Conservation (phyloP, 2,329 filamentous ascomycete species). For the Fusarium fujikuroi region DNA sequence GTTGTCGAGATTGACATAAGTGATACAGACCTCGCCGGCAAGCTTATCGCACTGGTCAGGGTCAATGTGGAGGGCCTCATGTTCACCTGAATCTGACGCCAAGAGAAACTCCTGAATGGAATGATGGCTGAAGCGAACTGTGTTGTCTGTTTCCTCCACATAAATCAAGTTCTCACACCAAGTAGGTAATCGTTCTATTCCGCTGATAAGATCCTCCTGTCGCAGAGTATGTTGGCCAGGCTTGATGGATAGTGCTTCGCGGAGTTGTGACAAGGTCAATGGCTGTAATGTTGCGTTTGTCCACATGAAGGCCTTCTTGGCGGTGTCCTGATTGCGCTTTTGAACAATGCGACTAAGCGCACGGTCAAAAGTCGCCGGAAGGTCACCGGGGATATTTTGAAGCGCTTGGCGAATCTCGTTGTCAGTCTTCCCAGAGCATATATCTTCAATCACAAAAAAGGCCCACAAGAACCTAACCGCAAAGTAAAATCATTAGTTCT, state of each 20-base stretch:
- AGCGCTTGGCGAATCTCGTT: conserved; percentile 8
- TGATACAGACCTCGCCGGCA: conserved; percentile 1
- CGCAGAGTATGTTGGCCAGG: not conserved
- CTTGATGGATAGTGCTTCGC: conserved; percentile 19
- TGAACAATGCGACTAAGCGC: not conserved
- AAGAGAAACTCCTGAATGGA: conserved; percentile 25
- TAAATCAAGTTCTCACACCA: conserved; percentile 30
- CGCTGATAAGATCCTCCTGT: not conserved
- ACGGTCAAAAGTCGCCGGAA: conserved; percentile 19
- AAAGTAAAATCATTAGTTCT: accelerated
- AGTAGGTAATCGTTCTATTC: not conserved
- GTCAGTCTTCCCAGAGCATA: conserved; percentile 23
- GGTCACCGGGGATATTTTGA: not conserved
- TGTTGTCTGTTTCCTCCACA: conserved; percentile 11
- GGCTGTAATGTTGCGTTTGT: not conserved
- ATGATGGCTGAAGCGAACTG: conserved; percentile 30
- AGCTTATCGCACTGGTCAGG: not conserved
- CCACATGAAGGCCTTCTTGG: conserved; percentile 10
- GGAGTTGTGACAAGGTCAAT: conserved; percentile 4
- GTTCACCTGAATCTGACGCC: accelerated
- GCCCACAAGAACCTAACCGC: conserved; percentile 23
- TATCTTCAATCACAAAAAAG: conserved; percentile 17
- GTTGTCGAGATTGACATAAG: conserved; percentile 10
- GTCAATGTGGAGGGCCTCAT: not conserved
- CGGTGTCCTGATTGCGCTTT: not conserved